Evolutionary conservation across 1,284 basidiomycete species (phyloP), one percentile per base, ranked within the genome.

Genomic region (Ustilago trichophora): DNA sequence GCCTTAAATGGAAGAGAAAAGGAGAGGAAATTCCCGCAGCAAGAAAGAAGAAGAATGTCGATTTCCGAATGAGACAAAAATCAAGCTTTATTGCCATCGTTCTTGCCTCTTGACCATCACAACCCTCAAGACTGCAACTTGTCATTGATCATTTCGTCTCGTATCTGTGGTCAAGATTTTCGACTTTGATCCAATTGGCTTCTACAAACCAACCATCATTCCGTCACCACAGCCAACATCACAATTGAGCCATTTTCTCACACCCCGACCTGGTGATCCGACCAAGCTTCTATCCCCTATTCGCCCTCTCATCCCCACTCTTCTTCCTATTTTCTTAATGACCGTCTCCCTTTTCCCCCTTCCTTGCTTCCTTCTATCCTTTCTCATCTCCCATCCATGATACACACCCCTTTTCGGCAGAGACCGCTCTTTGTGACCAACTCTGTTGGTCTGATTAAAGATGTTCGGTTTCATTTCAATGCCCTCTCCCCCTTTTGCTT

Each of bases 391-490:
- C 6, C 16, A 41, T 24, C n/a, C 27, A 42, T n/a, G n/a, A n/a
- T 2, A 42, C 24, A 18, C 19, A 40, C 60, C 60, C 60, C 60
- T 64, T 53, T 64, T 64, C 49, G 60, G 60, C 60, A 64, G 60
- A 64, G 45, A 64, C 54, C 57, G 60, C 60, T 64, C 60, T 64
- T 64, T 57, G 53, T 35, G 60, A 51, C 25, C 40, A 29, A 29
- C 40, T 44, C 34, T 25, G 21, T 27, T 11, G 42, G 13, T 27
- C 54, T 27, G 40, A 52, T 64, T 45, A 64, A 64, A 57, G 60
- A 53, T 64, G 60, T 64, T 64, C 60, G 60, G 60, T 64, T 64
- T 64, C 54, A 24, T 53, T 63, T 38, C 21, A 11, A 40, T 52
- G 57, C 57, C 57, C 57, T 36, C 36, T 16, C 21, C 16, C 18